A percentile compares a stretch with the other conserved stretches of the same genome.
These are phyloP conservation scores for Naegleria lovaniensis DNA, from an alignment of 208 protist species.

Conservation along the genomic window DNA sequence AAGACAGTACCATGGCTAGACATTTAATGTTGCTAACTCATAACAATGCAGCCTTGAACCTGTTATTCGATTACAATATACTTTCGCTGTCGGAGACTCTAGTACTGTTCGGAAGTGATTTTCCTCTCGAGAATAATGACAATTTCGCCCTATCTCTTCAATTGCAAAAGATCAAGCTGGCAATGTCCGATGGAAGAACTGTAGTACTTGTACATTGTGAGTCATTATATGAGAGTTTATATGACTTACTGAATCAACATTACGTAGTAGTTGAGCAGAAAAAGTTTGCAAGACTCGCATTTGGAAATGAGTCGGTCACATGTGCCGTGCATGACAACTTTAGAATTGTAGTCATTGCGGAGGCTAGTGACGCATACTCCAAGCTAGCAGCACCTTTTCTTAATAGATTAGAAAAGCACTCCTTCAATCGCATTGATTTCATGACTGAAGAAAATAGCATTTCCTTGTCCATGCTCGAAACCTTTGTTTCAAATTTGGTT, in stretches of 20 bases:
- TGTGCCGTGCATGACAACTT: slow-evolving; percentile 35
- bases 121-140: slow-evolving; percentile 26
- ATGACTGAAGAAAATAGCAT: neutral
- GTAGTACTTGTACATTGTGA: slow-evolving; percentile 50
- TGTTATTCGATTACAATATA: slow-evolving; percentile 33
- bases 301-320: slow-evolving; percentile 10
- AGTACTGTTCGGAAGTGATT: slow-evolving; percentile 35
- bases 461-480: neutral
- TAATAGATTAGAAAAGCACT: slow-evolving; percentile 41
- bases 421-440: slow-evolving; percentile 4
- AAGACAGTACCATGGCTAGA: slow-evolving; percentile 27
- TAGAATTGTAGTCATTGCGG: slow-evolving; percentile 36
- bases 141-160: neutral
- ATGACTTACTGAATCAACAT: slow-evolving; percentile 63
- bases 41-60: slow-evolving; percentile 30
- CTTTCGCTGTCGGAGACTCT: neutral
- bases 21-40: slow-evolving; percentile 41
- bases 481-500: neutral
- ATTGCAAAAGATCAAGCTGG: slow-evolving; percentile 42
- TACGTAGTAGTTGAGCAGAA: slow-evolving; percentile 36
- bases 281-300: slow-evolving; percentile 30
- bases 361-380: slow-evolving; percentile 31
- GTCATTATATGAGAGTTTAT: slow-evolving; percentile 54
- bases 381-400: slow-evolving; percentile 32
- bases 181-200: slow-evolving; percentile 43